phyloP scores from a whole-genome alignment of 2,329 filamentous ascomycete species.

The Biscogniauxia marginata region DNA sequence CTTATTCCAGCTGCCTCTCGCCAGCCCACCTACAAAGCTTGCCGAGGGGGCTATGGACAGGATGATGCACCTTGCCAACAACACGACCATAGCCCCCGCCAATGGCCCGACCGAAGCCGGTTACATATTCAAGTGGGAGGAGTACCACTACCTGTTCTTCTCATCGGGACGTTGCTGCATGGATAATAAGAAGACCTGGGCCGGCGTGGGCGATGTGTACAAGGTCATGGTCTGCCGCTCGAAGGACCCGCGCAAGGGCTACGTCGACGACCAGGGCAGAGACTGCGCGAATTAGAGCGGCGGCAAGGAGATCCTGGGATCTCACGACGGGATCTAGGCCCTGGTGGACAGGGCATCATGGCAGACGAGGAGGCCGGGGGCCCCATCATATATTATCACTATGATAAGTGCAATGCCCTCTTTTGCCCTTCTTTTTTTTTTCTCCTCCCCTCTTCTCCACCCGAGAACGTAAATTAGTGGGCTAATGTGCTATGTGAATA shows the following conservation, averaged over 20 bases:
- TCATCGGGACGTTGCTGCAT: slow-evolving; percentile 22
- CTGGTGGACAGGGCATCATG: slow-evolving; percentile 21
- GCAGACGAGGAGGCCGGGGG: slow-evolving; percentile 19
- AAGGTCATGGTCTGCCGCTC: slow-evolving; percentile 26
- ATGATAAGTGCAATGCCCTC: slow-evolving; percentile 13
- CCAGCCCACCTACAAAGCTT: slow-evolving; percentile 15
- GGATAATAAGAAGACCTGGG: slow-evolving; percentile 13
- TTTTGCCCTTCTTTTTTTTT: neutral
- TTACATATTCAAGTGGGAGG: slow-evolving; percentile 16
- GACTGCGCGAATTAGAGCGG: slow-evolving; percentile 18
- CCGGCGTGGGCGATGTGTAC: slow-evolving; percentile 19
- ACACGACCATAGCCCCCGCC: slow-evolving; percentile 14
- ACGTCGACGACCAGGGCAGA: slow-evolving; percentile 16
- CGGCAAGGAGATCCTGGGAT: slow-evolving; percentile 17
- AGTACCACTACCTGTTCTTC: slow-evolving; percentile 24
- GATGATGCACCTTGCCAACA: slow-evolving; percentile 20
- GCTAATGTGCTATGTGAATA: neutral
- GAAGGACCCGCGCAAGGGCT: slow-evolving; percentile 12
- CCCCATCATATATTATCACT: slow-evolving; percentile 24
- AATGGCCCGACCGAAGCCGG: slow-evolving; percentile 18
- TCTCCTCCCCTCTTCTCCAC: neutral
- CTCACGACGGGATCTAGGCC: slow-evolving; percentile 22
- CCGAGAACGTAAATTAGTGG: neutral
- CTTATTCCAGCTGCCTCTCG: slow-evolving; percentile 24
- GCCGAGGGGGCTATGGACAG: slow-evolving; percentile 11